Conservation (phyloP, 148 eudicot genomes). For the Cornus florida region DNA sequence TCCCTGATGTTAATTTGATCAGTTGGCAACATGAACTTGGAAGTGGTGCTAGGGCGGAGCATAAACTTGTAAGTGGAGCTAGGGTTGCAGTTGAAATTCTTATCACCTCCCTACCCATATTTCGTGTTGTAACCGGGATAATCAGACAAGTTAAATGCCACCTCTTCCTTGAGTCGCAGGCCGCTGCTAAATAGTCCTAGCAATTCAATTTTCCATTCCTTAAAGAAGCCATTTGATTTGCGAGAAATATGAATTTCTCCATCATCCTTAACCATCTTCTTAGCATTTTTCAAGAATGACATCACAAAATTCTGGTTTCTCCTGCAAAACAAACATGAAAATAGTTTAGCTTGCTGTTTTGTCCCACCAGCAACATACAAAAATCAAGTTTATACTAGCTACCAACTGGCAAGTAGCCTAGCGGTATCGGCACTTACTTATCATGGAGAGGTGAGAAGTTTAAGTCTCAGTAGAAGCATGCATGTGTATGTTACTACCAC, state of each 20-base stretch:
- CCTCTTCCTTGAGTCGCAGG: conserved; percentile 13
- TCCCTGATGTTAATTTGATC: too few relatives aligned
- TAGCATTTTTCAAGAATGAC: conserved; percentile 25
- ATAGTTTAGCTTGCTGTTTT: too few relatives aligned
- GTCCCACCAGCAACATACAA: too few relatives aligned
- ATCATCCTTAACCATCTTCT: conserved; percentile 15
- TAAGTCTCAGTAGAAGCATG: too few relatives aligned
- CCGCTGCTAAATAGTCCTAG: conserved; percentile 16
- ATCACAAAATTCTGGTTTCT: conserved; percentile 14
- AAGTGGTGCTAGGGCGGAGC: too few relatives aligned
- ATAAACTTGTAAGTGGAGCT: conserved; percentile 15
- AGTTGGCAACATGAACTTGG: too few relatives aligned
- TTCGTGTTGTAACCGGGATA: conserved; percentile 28
- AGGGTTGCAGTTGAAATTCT: conserved; percentile 20
- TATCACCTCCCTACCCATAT: conserved; percentile 27
- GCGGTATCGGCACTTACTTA: too few relatives aligned
- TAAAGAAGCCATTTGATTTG: conserved; percentile 16
- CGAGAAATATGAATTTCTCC: conserved; percentile 27
- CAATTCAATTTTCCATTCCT: conserved; percentile 20
- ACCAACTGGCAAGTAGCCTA: too few relatives aligned
- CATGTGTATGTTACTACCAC: too few relatives aligned
- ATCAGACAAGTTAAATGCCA: not conserved
- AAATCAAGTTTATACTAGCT: too few relatives aligned
- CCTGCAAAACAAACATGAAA: not conserved
- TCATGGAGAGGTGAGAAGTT: too few relatives aligned